These are phyloP conservation scores for Aspergillus neotritici DNA, from an alignment of 2,329 filamentous ascomycete species.

Conservation along the genomic window DNA sequence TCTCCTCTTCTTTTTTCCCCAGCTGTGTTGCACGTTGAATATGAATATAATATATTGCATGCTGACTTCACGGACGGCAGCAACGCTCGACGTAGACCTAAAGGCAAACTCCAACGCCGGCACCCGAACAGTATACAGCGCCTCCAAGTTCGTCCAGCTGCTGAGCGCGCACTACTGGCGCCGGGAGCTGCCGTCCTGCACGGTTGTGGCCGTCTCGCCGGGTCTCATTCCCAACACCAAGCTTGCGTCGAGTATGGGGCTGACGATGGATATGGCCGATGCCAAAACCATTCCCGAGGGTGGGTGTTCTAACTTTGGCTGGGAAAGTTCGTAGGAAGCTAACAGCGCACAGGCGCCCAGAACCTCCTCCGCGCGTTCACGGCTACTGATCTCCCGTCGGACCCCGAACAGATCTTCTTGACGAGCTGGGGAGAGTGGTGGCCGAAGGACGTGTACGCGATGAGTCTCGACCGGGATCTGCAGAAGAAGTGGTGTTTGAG, in stretches of 20 bases:
- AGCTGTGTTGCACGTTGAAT: too few relatives aligned
- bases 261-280: slow-evolving; percentile 21
- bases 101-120: slow-evolving; percentile 14
- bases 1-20: too few relatives aligned
- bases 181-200: slow-evolving; percentile 17
- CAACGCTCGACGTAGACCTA: too few relatives aligned
- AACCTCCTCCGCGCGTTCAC: slow-evolving; percentile 20
- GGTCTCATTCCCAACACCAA: slow-evolving; percentile 16
- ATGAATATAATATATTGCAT: too few relatives aligned
- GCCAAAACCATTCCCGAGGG: slow-evolving; percentile 22
- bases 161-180: slow-evolving; percentile 23
- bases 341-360: slow-evolving; percentile 14
- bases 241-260: slow-evolving; percentile 12
- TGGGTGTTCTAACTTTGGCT: background rate
- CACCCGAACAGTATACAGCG: slow-evolving; percentile 16
- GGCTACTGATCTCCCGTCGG: slow-evolving; percentile 14
- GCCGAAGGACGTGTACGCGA: slow-evolving; percentile 20
- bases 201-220: slow-evolving; percentile 20
- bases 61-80: too few relatives aligned
- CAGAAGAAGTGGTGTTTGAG: slow-evolving; percentile 23
- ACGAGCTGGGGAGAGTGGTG: slow-evolving; percentile 28
- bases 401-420: slow-evolving; percentile 22
- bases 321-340: too few relatives aligned
- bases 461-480: slow-evolving; percentile 15
- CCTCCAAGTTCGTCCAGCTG: slow-evolving; percentile 20